Evolutionary conservation across 2,329 filamentous ascomycete species (phyloP).

Genomic region (Trichoderma pleuroti): DNA sequence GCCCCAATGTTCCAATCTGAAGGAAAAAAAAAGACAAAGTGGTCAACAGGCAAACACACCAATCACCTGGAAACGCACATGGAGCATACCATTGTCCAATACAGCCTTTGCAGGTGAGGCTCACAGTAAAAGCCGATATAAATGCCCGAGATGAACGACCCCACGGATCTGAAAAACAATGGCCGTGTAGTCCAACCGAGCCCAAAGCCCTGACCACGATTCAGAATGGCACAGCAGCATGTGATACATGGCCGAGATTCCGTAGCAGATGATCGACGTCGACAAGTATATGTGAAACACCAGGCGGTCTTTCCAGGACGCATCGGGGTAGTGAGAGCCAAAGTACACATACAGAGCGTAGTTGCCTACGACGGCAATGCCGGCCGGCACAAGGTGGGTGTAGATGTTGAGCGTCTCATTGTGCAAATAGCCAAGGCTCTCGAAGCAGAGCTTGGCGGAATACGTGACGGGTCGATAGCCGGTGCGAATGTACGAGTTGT

Average conservation of each 20-base stretch:
- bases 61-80: neutral
- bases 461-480: constrained; percentile 43
- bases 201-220: constrained; percentile 33
- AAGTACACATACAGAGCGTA: constrained; percentile 30
- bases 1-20: constrained; percentile 22
- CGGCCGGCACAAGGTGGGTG: constrained; percentile 40
- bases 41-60: neutral
- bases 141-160: constrained; percentile 38
- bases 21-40: neutral
- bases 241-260: constrained; percentile 38
- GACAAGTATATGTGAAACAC: constrained; percentile 40
- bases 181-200: constrained; percentile 37
- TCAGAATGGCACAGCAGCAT: constrained; percentile 39
- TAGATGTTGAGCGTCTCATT: constrained; percentile 36
- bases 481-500: constrained; percentile 39
- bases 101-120: neutral
- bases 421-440: constrained; percentile 39
- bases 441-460: constrained; percentile 36
- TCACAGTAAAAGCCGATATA: constrained; percentile 40
- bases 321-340: constrained; percentile 30
- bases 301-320: constrained; percentile 33
- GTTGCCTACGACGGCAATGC: constrained; percentile 30
- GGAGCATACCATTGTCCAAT: neutral
- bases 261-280: constrained; percentile 36
- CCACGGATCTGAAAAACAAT: constrained; percentile 39